Evolutionary conservation across 225 moss, liverwort and hornwort genomes (phyloP), one percentile per base, ranked within the genome.

Genomic region (Asterella californica): DNA sequence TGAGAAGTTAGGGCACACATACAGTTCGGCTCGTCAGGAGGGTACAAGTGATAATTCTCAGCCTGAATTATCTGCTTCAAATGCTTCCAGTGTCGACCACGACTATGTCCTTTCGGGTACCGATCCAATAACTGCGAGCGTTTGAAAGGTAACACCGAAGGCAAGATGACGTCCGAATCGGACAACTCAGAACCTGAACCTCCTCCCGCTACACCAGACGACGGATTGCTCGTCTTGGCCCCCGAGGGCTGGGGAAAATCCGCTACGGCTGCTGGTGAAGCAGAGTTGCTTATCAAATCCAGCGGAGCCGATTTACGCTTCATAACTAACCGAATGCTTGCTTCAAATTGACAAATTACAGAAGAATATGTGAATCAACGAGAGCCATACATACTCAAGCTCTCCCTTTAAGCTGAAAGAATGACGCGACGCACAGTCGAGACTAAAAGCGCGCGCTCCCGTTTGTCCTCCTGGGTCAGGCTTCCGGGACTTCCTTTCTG

Each of bases 61-160:
- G 92, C 93, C 90, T 99, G 99, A 68, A 95, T 87, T 36, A 99
- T 99, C 86, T 93, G 99, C 90, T 99, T 95, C 77, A 94, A 82
- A 50, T 99, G 99, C 86, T 95, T 95, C 95, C 99, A 99, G 80
- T 99, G 99, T 42, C 93, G 92, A 38, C 95, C 95, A 78, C 95
- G 91, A 79, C 89, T 93, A 78, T 95, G 93, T 30, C 99, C 93
- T 79, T 94, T 99, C 0, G 92, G 93, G 59, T 95, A 95, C 17
- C 95, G 92, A 75, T 95, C 99, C 15, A 89, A 82, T 48, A 91
- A 83, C 76, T 93, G 95, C 19, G 90, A 88, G 62, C 88, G 88
- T 85, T 99, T 99, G 75, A 99, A 99, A 38, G 93, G 89, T 53
- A 99, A 79, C 69, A 93, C 91, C 53, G 93, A 78, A 19, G 91